These are phyloP conservation scores for Pilatotrama ljubarskyi DNA, from an alignment of 768 basidiomycete genomes.

Conservation along the genomic window DNA sequence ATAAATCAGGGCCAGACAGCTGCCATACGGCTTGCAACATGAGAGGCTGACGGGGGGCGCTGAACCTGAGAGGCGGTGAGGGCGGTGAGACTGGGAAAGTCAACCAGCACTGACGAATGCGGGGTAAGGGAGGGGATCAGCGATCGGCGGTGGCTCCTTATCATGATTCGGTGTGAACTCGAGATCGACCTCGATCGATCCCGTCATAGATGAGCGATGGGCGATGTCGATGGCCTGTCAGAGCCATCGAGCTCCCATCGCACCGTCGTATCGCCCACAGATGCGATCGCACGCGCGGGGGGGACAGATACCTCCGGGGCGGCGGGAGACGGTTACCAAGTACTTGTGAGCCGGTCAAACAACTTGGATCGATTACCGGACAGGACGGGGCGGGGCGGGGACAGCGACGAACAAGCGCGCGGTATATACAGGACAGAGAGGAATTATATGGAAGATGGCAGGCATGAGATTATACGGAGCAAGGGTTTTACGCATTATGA, in stretches of 20 bases:
- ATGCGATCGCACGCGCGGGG: not conserved
- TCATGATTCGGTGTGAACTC: constrained; percentile 4
- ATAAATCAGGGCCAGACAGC: no score
- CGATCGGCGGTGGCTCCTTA: constrained; percentile 1
- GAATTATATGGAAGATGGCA: not conserved
- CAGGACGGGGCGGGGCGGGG: not conserved
- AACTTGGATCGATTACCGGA: not conserved
- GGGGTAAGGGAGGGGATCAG: constrained; percentile 11
- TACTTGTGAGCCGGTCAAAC: no score
- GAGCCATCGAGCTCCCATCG: not conserved
- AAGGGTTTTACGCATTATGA: not conserved
- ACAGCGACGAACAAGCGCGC: not conserved
- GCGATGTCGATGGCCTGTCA: constrained; percentile 4
- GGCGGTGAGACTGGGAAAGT: not conserved
- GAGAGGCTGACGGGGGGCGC: no score
- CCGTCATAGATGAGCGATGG: constrained; percentile 18
- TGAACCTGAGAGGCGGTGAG: no score
- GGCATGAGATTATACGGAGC: not conserved
- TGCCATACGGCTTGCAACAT: no score
- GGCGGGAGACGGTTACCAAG: no score
- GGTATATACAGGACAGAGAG: not conserved
- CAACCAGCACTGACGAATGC: not conserved
- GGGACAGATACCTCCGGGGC: not conserved
- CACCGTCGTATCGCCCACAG: not conserved
- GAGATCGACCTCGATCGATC: constrained; percentile 17